Conservation (phyloP, 176 grass and related monocot genomes). For the Raddia distichophylla region DNA sequence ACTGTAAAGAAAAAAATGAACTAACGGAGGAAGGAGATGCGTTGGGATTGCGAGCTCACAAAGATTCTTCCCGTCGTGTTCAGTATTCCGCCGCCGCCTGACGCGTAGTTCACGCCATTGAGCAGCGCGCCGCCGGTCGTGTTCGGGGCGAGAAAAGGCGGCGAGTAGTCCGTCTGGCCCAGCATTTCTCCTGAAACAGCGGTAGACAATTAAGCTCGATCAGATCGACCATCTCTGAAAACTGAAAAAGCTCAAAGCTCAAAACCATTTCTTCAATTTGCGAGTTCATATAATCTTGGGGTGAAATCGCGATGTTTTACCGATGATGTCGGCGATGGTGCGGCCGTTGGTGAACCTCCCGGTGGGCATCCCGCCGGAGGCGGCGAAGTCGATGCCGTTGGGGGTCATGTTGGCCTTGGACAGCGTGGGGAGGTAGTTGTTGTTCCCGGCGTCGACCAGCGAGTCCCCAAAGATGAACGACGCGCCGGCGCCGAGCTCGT, state of each 20-base stretch:
- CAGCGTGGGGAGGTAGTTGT: slow-evolving; percentile 83
- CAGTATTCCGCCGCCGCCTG: slow-evolving; percentile 84
- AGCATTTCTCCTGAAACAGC: slow-evolving; percentile 71
- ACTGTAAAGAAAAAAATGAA: no score
- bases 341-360: slow-evolving; percentile 93
- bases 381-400: slow-evolving; percentile 93
- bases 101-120: slow-evolving; percentile 92
- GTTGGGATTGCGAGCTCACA: slow-evolving; percentile 35
- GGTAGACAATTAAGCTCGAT: not conserved
- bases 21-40: not conserved
- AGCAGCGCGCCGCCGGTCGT: slow-evolving; percentile 62
- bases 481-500: slow-evolving; percentile 44
- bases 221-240: no score
- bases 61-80: slow-evolving; percentile 77
- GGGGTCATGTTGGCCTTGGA: slow-evolving; percentile 82
- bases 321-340: slow-evolving; percentile 93
- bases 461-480: slow-evolving; percentile 96
- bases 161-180: slow-evolving; percentile 69
- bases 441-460: slow-evolving; percentile 92
- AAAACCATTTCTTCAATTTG: no score
- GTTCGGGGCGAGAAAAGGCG: slow-evolving; percentile 81
- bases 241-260: no score
- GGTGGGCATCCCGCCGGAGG: slow-evolving; percentile 76
- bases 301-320: slow-evolving; percentile 20
- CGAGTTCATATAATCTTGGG: no score